These are phyloP conservation scores for Lachnum nothofagi DNA, from an alignment of 2,329 filamentous ascomycete species.

Conservation along the genomic window DNA sequence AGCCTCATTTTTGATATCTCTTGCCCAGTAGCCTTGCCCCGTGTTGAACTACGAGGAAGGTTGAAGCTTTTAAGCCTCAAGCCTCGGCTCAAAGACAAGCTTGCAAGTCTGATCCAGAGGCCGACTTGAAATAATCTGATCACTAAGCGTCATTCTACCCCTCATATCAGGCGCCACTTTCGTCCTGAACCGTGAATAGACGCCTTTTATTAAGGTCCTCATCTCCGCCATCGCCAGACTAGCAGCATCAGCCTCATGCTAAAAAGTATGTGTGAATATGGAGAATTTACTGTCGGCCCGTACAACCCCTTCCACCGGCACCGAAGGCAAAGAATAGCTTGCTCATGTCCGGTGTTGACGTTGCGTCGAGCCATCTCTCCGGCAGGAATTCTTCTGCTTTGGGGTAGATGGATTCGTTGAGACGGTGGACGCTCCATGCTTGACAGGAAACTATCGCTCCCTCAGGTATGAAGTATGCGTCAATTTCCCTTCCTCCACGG, in stretches of 20 bases:
- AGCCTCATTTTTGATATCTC: neutral
- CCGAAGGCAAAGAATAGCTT: constrained; percentile 62
- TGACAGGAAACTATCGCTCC: constrained; percentile 56
- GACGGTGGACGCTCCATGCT: constrained; percentile 54
- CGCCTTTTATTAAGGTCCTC: constrained; percentile 56
- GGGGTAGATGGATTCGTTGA: constrained; percentile 65
- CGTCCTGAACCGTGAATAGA: constrained; percentile 56
- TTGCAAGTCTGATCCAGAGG: constrained; percentile 55
- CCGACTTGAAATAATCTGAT: constrained; percentile 62
- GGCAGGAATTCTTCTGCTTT: constrained; percentile 74
- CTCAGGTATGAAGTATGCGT: constrained; percentile 49
- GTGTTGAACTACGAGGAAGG: too few species aligned
- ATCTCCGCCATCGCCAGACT: constrained; percentile 59
- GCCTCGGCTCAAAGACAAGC: constrained; percentile 31
- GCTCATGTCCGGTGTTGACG: constrained; percentile 67
- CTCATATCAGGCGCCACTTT: constrained; percentile 46
- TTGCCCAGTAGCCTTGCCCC: too few species aligned
- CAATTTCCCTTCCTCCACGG: constrained; percentile 48
- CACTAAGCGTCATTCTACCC: constrained; percentile 57
- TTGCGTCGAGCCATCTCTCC: constrained; percentile 72
- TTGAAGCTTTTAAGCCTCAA: neutral
- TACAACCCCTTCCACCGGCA: constrained; percentile 59
- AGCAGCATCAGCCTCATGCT: neutral
- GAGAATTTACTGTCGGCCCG: constrained; percentile 59
- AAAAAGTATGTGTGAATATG: neutral